These are phyloP conservation scores for Polyplosphaeria fusca DNA, from an alignment of 495 filamentous ascomycete species.

Conservation along the genomic window DNA sequence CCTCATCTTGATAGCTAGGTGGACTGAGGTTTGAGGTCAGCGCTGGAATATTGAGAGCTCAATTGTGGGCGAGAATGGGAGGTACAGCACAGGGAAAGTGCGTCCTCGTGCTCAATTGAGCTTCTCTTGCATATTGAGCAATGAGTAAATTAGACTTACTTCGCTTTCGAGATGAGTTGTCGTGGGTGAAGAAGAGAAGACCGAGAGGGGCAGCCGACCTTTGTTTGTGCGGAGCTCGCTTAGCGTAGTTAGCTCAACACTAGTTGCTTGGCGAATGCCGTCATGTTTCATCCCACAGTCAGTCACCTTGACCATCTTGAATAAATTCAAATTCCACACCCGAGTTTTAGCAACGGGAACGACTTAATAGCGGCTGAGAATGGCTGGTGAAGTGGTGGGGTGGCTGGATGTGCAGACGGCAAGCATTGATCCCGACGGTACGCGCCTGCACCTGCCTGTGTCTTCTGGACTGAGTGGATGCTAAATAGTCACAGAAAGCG, in stretches of 20 bases:
- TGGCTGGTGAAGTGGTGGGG: constrained; percentile 18
- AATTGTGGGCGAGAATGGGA: not conserved
- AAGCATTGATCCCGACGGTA: constrained; percentile 7
- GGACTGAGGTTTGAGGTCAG: constrained; percentile 34
- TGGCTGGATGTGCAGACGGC: constrained; percentile 21
- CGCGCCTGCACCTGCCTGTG: not conserved
- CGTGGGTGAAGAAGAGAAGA: constrained; percentile 27
- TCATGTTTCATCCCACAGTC: too few species aligned
- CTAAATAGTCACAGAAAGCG: constrained; percentile 3
- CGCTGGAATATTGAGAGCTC: constrained; percentile 35
- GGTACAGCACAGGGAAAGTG: constrained; percentile 1
- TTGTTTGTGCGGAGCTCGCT: too few species aligned
- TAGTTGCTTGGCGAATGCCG: too few species aligned
- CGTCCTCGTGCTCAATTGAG: constrained; percentile 22
- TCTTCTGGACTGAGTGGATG: too few species aligned
- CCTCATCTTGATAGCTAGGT: constrained; percentile 71
- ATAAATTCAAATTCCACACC: too few species aligned
- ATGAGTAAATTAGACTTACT: constrained; percentile 23
- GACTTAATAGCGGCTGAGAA: constrained; percentile 1
- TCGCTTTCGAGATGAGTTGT: constrained; percentile 37
- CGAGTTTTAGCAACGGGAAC: too few species aligned
- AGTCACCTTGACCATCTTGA: too few species aligned
- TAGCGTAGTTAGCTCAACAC: too few species aligned
- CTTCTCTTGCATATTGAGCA: not conserved
- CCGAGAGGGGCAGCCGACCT: not conserved